Base-by-base conservation (phyloP, 768 basidiomycete genomes). In the Psilocybe tampanensis region DNA sequence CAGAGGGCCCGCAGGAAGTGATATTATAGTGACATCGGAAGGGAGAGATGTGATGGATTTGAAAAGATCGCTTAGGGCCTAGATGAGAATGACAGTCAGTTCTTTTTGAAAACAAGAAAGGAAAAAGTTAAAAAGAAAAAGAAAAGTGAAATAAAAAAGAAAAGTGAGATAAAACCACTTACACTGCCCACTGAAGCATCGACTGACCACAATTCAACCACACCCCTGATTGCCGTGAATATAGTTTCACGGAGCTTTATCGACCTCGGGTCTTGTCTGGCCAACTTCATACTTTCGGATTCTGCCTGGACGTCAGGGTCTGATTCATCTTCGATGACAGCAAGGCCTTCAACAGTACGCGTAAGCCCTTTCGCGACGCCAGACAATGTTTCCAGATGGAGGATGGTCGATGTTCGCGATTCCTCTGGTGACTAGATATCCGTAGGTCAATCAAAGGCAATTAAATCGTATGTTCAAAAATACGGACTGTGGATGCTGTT, bases 341-440 rank as follows among this genome's bases (percentile, higher is more conserved):
- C 75, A 44, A 89, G 68, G 24, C 85, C 81, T 63, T 95, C 95
- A 4, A 81, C 80, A 0, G 84, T 83, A 13, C 89, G 83, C 0
- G 95, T 93, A 6, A 98, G 79, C 3, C 95, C 95, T 58, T 89
- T 90, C 1, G 93, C 91, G 23, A 95, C 85, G 9, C 94, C 95
- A 0, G 92, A 83, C 13, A 98, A 76, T 0, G 88, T 90, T 62
- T 91, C 88, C 1, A 96, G 79, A 56, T 94, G 88, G 13, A 87
- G 79, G 19, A 92, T 83, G 2, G 85, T 83, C 2, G 86, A 66
- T 0, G 73, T 67, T 6, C 87, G 85, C 0, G 92, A 85, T 58
- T 92, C 90, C 32, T 91, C 89, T 0, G 88, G 88, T 15, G 84
- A 75, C 91, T 93, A 60, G 3, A 34, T 4, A 47, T 1, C 26